These are phyloP conservation scores for Euclidium syriacum DNA, from an alignment of 345 rosid species.

Conservation along the genomic window DNA sequence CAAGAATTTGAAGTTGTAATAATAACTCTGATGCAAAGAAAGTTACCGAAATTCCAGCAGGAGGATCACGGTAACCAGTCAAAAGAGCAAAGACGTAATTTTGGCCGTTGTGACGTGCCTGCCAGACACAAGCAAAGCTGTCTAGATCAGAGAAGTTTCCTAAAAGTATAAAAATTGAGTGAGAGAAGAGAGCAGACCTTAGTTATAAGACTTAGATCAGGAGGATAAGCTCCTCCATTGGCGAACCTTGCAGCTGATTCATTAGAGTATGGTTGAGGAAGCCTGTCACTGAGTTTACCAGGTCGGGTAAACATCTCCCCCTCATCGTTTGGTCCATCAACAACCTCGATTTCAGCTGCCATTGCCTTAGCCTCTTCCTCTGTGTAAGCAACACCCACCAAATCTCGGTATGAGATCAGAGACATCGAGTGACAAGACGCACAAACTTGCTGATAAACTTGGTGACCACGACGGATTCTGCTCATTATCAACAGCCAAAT, in stretches of 20 bases:
- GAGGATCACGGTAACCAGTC: slow-evolving; percentile 97
- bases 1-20: neutral
- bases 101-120: slow-evolving; percentile 99
- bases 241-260: slow-evolving; percentile 98
- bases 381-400: slow-evolving; percentile 95
- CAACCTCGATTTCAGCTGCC: slow-evolving; percentile 98
- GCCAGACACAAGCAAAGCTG: slow-evolving; percentile 25
- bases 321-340: slow-evolving; percentile 97
- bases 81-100: slow-evolving; percentile 89
- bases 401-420: slow-evolving; percentile 79
- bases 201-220: slow-evolving; percentile 90
- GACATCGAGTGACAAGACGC: slow-evolving; percentile 99
- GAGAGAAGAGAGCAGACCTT: slow-evolving; percentile 40
- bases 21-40: neutral
- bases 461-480: slow-evolving; percentile 99
- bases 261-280: slow-evolving; percentile 84
- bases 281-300: slow-evolving; percentile 93
- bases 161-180: neutral
- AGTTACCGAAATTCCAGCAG: slow-evolving; percentile 84
- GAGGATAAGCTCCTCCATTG: slow-evolving; percentile 99
- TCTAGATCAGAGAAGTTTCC: neutral
- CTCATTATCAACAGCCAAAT: slow-evolving; percentile 4
- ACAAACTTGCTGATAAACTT: slow-evolving; percentile 92
- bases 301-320: slow-evolving; percentile 97
- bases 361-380: slow-evolving; percentile 97